phyloP scores from a whole-genome alignment of 169 alveolate species.

The Cystoisospora suis region DNA sequence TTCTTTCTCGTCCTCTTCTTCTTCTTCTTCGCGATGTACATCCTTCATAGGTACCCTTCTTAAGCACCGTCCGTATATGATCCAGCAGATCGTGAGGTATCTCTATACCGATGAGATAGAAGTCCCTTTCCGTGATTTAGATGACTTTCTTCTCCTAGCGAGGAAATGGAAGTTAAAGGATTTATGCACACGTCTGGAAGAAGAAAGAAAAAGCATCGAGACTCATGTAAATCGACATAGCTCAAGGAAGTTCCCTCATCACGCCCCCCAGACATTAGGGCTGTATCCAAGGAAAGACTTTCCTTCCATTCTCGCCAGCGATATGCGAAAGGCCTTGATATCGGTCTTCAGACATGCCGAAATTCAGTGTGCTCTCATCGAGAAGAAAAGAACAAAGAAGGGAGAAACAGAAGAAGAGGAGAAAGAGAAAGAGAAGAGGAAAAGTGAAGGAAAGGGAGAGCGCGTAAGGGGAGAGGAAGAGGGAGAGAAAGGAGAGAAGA shows the following conservation, averaged over 20 bases:
- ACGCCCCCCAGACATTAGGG: background rate
- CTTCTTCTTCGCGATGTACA: background rate
- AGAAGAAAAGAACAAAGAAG: background rate
- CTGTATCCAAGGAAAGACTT: background rate
- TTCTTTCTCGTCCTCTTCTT: no score
- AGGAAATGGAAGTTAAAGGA: background rate
- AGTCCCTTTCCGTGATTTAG: background rate
- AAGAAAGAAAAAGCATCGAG: background rate
- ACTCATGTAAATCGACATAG: background rate
- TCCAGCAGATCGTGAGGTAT: background rate
- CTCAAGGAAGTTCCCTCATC: background rate
- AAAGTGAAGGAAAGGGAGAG: background rate
- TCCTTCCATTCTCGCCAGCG: background rate
- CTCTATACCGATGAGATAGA: slow-evolving; percentile 18
- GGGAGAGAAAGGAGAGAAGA: background rate
- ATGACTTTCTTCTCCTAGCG: background rate
- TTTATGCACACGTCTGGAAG: background rate
- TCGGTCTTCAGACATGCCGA: slow-evolving; percentile 24
- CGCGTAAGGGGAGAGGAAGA: background rate
- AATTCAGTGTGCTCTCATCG: background rate
- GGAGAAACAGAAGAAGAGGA: background rate
- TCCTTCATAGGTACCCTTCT: background rate
- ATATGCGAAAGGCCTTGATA: background rate
- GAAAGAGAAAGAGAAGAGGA: background rate
- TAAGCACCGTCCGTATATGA: background rate